Percentiles rank a stretch among this genome's conserved stretches.
Evolutionary conservation across 768 basidiomycete species (phyloP).

Genomic region (Dioszegia hungarica): DNA sequence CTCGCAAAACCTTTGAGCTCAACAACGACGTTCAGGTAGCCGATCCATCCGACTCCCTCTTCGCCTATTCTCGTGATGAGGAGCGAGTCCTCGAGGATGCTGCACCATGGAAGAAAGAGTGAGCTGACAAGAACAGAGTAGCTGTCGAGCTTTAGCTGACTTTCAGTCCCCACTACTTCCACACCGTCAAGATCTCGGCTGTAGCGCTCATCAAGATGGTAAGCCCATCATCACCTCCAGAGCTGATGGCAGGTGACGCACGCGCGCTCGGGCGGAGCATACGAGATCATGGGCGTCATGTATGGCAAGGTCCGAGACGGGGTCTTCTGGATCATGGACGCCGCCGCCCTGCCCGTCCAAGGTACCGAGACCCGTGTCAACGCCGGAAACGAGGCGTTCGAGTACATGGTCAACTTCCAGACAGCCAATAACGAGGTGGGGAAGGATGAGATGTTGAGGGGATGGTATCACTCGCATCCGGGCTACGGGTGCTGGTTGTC

Average conservation of each 20-base stretch:
- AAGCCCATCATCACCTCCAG: conserved; percentile 4
- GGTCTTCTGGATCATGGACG: conserved; percentile 73
- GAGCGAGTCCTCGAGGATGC: conserved; percentile 56
- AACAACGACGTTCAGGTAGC: conserved; percentile 46
- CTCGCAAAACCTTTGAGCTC: conserved; percentile 50
- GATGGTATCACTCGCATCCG: conserved; percentile 62
- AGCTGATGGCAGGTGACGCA: conserved; percentile 55
- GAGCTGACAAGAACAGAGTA: too few relatives aligned
- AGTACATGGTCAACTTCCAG: conserved; percentile 96
- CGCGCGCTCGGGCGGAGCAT: conserved; percentile 90
- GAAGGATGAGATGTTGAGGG: conserved; percentile 42
- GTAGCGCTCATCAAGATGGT: conserved; percentile 57
- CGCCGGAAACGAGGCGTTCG: conserved; percentile 88
- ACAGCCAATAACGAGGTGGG: conserved; percentile 72
- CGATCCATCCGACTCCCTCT: conserved; percentile 45
- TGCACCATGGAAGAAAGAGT: conserved; percentile 86
- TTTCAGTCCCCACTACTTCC: conserved; percentile 53
- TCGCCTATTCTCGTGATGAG: conserved; percentile 47
- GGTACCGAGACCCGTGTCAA: conserved; percentile 98
- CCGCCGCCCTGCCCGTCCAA: conserved; percentile 93
- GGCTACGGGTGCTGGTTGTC: conserved; percentile 99
- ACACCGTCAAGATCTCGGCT: conserved; percentile 54
- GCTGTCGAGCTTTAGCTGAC: background rate
- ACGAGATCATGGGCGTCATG: conserved; percentile 99
- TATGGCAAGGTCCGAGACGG: conserved; percentile 74